Conservation (phyloP, 163 green algal species). For the Chlorella variabilis region DNA sequence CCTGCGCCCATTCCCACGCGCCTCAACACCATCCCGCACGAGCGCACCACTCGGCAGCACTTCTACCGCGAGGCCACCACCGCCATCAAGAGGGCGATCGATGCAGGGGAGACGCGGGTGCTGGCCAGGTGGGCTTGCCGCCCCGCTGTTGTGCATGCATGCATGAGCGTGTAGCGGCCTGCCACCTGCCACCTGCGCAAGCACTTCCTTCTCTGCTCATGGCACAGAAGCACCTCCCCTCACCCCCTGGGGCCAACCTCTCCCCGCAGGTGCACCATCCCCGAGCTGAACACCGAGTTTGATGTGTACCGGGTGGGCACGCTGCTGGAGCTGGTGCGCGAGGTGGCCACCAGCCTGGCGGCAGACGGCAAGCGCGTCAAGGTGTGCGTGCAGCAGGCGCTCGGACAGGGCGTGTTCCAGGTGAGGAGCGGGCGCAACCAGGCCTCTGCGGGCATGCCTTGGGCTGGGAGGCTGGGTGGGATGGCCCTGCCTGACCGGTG, state of each 20-base stretch:
- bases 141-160: background rate
- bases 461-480: too few species aligned
- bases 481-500: too few species aligned
- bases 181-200: too few species aligned
- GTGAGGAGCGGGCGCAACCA: background rate
- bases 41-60: conserved; percentile 44
- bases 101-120: conserved; percentile 36
- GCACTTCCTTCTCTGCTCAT: background rate
- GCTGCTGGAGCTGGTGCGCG: conserved; percentile 68
- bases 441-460: background rate
- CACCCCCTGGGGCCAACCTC: too few species aligned
- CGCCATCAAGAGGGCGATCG: conserved; percentile 39
- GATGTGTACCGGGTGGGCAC: conserved; percentile 55
- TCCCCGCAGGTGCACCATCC: conserved; percentile 26
- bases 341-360: conserved; percentile 70
- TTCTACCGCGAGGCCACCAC: conserved; percentile 57
- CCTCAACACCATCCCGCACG: conserved; percentile 65
- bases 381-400: conserved; percentile 81
- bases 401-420: conserved; percentile 83
- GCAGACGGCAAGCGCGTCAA: conserved; percentile 73
- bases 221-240: too few species aligned
- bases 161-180: background rate
- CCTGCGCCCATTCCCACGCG: background rate
- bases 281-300: conserved; percentile 49
- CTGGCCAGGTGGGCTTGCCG: conserved; percentile 36